These are phyloP conservation scores for Lentinula sp. DNA, from an alignment of 768 basidiomycete species.

Conservation along the genomic window DNA sequence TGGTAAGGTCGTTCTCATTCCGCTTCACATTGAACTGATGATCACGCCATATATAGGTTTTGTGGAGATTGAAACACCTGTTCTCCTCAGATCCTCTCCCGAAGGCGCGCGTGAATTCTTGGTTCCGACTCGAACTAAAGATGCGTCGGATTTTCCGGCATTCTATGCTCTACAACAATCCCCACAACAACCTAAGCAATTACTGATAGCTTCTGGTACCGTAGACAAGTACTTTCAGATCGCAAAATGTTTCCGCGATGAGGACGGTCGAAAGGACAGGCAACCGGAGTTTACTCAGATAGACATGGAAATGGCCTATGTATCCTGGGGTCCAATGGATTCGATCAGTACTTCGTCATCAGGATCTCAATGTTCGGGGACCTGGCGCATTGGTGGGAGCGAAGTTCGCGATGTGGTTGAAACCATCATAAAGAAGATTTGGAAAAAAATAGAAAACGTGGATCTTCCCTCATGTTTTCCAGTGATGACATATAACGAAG, in stretches of 20 bases:
- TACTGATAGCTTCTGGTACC: conserved; percentile 84
- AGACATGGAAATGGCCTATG: conserved; percentile 95
- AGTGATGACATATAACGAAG: conserved; percentile 85
- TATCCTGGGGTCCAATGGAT: conserved; percentile 61
- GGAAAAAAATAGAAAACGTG: conserved; percentile 63
- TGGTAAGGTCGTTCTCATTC: conserved; percentile 37
- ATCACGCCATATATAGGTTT: conserved; percentile 52
- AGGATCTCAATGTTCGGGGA: conserved; percentile 18
- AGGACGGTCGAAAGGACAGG: conserved; percentile 90
- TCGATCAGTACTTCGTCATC: conserved; percentile 11
- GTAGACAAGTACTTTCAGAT: conserved; percentile 92
- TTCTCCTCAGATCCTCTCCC: conserved; percentile 85
- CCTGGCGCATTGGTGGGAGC: conserved; percentile 82
- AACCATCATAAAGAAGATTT: conserved; percentile 65
- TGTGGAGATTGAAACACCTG: conserved; percentile 89
- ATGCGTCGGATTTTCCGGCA: conserved; percentile 16
- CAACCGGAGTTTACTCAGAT: conserved; percentile 98
- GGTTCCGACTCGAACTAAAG: conserved; percentile 66
- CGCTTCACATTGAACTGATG: conserved; percentile 5
- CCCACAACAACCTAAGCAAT: conserved; percentile 93
- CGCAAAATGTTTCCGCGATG: conserved; percentile 92
- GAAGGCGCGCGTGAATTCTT: conserved; percentile 94
- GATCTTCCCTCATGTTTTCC: conserved; percentile 57
- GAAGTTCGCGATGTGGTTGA: conserved; percentile 82
- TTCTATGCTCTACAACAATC: conserved; percentile 94